Conservation (phyloP, 345 rosid species). For the Citrus sinensis region DVS_A1.0 CM039161.1:20100001-20100500, state of each 20-base stretch:
- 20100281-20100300: not conserved
- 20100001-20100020: constrained; percentile 63
- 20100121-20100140: constrained; percentile 4
- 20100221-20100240: constrained; percentile 83
- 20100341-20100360: not conserved
- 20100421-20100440: not conserved
- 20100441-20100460: not conserved
- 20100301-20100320: not conserved
- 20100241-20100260: constrained; percentile 1
- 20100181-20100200: constrained; percentile 92
- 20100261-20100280: not conserved
- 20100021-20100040: constrained; percentile 87
- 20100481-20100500: not conserved
- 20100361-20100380: not conserved
- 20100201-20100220: constrained; percentile 67
- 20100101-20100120: not conserved
- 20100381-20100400: not conserved
- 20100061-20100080: not conserved
- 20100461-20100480: not conserved
- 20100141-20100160: constrained; percentile 92
- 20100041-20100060: constrained; percentile 30
- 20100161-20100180: constrained; percentile 95
- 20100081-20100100: constrained; percentile 3
- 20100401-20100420: not conserved
- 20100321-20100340: not conserved